phyloP scores from a whole-genome alignment of 1,284 basidiomycete genomes.

The Cryptococcus sp. region DNA sequence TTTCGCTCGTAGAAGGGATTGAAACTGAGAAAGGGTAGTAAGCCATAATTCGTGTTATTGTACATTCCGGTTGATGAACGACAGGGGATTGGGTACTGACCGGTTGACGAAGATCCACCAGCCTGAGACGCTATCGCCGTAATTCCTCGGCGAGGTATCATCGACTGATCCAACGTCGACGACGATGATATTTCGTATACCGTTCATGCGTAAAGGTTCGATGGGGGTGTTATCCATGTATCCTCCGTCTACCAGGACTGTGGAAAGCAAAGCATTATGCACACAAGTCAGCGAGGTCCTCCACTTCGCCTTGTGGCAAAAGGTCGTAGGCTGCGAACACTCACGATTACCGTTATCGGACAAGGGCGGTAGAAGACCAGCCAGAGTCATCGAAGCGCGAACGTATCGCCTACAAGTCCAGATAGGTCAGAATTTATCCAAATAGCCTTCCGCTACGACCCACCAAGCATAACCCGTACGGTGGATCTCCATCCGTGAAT shows the following conservation, averaged over 20 bases:
- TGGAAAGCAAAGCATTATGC: neutral
- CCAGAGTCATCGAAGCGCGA: conserved; percentile 97
- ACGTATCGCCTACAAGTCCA: conserved; percentile 52
- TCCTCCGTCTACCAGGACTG: conserved; percentile 86
- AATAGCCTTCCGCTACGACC: conserved; percentile 20
- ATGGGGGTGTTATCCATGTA: conserved; percentile 93
- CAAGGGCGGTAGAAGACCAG: conserved; percentile 89
- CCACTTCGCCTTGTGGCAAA: conserved; percentile 26
- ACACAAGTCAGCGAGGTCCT: neutral
- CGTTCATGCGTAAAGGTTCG: conserved; percentile 87
- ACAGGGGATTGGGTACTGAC: conserved; percentile 56
- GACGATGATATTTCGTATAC: conserved; percentile 90
- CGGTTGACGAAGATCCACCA: conserved; percentile 95
- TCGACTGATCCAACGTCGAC: conserved; percentile 94
- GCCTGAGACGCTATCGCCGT: conserved; percentile 93
- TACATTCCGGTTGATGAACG: neutral
- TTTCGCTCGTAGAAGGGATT: conserved; percentile 82
- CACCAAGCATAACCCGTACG: conserved; percentile 94
- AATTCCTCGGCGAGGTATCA: conserved; percentile 91
- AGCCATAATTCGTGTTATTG: neutral
- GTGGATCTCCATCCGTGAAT: conserved; percentile 95
- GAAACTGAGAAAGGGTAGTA: conserved; percentile 29
- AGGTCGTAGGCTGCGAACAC: conserved; percentile 42
- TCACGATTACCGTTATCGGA: conserved; percentile 84
- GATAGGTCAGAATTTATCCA: conserved; percentile 8